Base-by-base conservation (phyloP, 306 rosid species). In the Calophaca sinica region DNA sequence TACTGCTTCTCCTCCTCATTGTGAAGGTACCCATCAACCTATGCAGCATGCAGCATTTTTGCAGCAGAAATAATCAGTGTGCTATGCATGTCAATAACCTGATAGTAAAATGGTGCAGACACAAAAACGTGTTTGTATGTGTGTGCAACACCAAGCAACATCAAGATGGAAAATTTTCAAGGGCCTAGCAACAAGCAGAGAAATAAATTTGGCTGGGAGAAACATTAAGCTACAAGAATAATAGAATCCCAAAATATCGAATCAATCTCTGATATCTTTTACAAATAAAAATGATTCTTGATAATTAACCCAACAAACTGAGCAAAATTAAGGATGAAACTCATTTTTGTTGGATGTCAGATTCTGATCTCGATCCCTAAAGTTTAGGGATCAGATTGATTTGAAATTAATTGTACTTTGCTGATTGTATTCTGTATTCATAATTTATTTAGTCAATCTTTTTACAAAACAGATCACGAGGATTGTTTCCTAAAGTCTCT, bases 21-120 rank as follows among this genome's bases (percentile, higher is more conserved):
- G 76, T 76, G 71, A 57, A 90, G 84, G 77, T 88, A 90, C 62
- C 81, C 84, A 73, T 64, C 74, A 75, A 90, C 81, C 93, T 89
- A 57, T 51, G 68, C 29, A 83, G 51, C 42, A 39, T 12, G 5
- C 51, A 74, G 51, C 63, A 75, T 31, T 44, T 70, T 49, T 4
- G 28, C 48, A 38, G 31, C 49, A 20, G 49, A 20, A 72, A 70
- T 14, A 67, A 48, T 69, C 57, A 70, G 49, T 48, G 26, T 5
- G 14, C 42, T 57, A 58, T 63, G 50, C 63, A 45, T 49, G 15
- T 51, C 45, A 42, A 65, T 20, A 55, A 45, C 14, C 3, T 65
- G 44, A 49, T 68, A 33, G 31, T 7, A 13, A n/a, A 49, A 29
- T 32, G 9, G n/a, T 4, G 8, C 10, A 68, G 26, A 28, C 71